These are phyloP conservation scores for Sporisorium exsertum DNA, from an alignment of 1,284 basidiomycete genomes.

Conservation along the genomic window DNA sequence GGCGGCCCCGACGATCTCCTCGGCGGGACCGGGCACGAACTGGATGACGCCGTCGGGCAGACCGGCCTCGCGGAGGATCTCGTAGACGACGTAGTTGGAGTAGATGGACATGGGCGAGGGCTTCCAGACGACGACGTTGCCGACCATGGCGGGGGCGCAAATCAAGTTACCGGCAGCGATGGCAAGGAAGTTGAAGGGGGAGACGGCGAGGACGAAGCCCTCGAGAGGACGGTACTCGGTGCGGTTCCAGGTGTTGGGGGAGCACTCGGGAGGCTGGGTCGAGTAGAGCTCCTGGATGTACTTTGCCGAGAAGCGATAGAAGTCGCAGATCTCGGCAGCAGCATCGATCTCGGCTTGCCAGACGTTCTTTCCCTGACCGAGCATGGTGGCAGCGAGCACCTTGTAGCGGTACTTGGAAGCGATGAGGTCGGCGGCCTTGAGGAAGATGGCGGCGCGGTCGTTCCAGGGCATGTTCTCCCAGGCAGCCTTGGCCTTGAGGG, in stretches of 20 bases:
- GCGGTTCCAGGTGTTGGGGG: slow-evolving; percentile 92
- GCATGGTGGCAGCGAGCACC: slow-evolving; percentile 94
- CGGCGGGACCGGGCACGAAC: slow-evolving; percentile 79
- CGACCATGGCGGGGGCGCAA: slow-evolving; percentile 86
- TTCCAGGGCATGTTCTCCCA: slow-evolving; percentile 97
- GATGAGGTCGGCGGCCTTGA: slow-evolving; percentile 85
- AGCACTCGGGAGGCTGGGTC: slow-evolving; percentile 88
- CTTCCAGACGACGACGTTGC: slow-evolving; percentile 97
- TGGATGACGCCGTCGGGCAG: slow-evolving; percentile 95
- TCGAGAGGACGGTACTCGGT: slow-evolving; percentile 95
- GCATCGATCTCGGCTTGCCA: slow-evolving; percentile 99
- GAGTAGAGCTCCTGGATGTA: slow-evolving; percentile 94
- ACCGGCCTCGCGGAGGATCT: slow-evolving; percentile 93
- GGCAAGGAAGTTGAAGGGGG: slow-evolving; percentile 90
- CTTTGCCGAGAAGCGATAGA: slow-evolving; percentile 96
- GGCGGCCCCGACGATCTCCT: slow-evolving; percentile 60
- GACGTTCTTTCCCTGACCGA: slow-evolving; percentile 98
- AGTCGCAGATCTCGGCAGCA: slow-evolving; percentile 93
- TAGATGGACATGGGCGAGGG: slow-evolving; percentile 94
- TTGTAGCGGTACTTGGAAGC: slow-evolving; percentile 91
- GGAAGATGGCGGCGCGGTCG: slow-evolving; percentile 95
- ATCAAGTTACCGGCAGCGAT: slow-evolving; percentile 64
- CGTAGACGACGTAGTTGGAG: slow-evolving; percentile 91
- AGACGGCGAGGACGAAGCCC: slow-evolving; percentile 96
- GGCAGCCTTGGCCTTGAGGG: slow-evolving; percentile 83